Conservation (phyloP, 176 grass and related monocot species). For the Cenchrus americanus region DNA sequence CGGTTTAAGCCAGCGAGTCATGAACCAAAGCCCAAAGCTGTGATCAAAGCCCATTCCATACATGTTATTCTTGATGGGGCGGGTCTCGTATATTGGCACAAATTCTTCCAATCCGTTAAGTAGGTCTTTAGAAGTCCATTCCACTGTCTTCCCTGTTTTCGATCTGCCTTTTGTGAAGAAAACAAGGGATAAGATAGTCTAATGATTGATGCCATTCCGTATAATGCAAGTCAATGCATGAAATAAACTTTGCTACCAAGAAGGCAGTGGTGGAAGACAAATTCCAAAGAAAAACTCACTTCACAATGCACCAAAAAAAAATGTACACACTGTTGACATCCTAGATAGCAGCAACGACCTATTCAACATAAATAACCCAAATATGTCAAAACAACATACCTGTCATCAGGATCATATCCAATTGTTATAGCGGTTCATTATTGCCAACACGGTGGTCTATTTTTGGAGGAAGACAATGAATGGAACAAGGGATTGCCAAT, state of each 20-base stretch:
- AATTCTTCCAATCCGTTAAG: constrained; percentile 85
- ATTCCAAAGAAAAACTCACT: background rate
- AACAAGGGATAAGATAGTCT: constrained; percentile 39
- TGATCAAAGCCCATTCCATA: constrained; percentile 94
- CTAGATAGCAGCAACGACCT: background rate
- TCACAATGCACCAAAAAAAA: background rate
- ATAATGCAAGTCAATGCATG: background rate
- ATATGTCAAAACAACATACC: too few species aligned
- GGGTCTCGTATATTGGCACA: constrained; percentile 80
- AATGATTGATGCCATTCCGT: constrained; percentile 4
- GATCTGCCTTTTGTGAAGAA: constrained; percentile 85
- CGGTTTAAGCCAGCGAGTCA: constrained; percentile 85
- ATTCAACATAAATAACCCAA: constrained; percentile 12
- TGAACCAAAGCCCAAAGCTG: constrained; percentile 97
- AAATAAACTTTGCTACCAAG: constrained; percentile 1
- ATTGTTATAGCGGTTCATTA: background rate
- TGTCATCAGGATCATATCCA: too few species aligned
- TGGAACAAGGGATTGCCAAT: background rate
- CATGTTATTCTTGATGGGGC: constrained; percentile 90
- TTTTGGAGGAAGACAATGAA: background rate
- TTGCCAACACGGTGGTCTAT: background rate
- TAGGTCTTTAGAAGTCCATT: constrained; percentile 74
- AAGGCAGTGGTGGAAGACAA: background rate
- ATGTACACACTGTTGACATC: background rate
- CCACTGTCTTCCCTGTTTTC: constrained; percentile 69